phyloP scores from a whole-genome alignment of 768 basidiomycete species.

The Leccinellum albellum region DNA sequence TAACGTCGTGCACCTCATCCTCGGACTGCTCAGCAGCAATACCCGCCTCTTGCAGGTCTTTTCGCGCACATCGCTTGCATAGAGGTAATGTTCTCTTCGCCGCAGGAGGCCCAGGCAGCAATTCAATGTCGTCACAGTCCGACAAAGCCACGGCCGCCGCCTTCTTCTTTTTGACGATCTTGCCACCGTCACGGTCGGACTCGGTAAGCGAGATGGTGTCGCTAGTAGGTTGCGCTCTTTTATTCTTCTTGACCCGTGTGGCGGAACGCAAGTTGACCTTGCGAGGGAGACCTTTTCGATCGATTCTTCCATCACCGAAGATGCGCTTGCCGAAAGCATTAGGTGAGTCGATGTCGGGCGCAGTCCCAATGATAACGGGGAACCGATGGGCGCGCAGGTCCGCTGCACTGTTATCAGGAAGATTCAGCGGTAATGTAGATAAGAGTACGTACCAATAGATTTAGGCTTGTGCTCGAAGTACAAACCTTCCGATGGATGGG shows the following conservation, averaged over 20 bases:
- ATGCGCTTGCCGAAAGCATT: background rate
- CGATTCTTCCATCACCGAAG: background rate
- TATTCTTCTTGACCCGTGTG: background rate
- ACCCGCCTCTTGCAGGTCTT: too few species aligned
- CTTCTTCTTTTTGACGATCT: background rate
- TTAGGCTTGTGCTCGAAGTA: background rate
- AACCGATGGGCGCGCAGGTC: background rate
- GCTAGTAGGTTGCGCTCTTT: background rate
- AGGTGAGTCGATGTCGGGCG: background rate
- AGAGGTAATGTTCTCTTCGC: background rate
- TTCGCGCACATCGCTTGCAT: too few species aligned
- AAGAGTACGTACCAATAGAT: background rate
- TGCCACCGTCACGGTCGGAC: background rate
- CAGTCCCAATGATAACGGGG: background rate
- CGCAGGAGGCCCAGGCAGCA: background rate
- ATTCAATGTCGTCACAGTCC: background rate
- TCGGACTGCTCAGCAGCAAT: too few species aligned
- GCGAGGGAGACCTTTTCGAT: background rate
- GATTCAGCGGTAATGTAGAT: background rate
- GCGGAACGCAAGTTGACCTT: background rate
- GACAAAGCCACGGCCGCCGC: background rate
- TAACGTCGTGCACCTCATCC: too few species aligned
- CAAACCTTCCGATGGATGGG: background rate
- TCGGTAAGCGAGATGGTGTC: background rate
- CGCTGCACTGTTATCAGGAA: background rate